These are phyloP conservation scores for Arxiozyma bovina DNA, from an alignment of 1,139 yeast species.

Conservation along the genomic window DNA sequence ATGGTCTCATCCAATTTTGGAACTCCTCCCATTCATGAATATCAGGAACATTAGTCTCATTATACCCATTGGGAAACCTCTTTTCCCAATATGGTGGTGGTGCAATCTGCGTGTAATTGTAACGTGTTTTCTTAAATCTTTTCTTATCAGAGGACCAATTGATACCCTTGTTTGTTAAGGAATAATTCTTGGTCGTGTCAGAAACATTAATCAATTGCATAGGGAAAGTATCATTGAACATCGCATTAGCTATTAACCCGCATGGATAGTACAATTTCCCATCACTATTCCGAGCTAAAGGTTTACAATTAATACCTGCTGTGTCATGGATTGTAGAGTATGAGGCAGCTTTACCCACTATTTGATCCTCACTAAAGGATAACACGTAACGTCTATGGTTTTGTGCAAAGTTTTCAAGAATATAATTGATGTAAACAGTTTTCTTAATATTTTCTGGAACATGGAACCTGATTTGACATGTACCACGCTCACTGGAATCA, in stretches of 20 bases:
- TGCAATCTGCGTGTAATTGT: conserved; percentile 49
- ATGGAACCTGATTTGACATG: conserved; percentile 72
- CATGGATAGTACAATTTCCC: conserved; percentile 62
- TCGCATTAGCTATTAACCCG: conserved; percentile 69
- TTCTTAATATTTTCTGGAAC: conserved; percentile 67
- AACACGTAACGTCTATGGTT: conserved; percentile 91
- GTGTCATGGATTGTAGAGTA: conserved; percentile 45
- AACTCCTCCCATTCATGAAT: conserved; percentile 47
- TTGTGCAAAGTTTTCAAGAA: conserved; percentile 75
- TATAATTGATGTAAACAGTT: conserved; percentile 73
- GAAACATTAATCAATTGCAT: conserved; percentile 25
- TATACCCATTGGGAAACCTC: conserved; percentile 62
- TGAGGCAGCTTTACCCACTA: conserved; percentile 47
- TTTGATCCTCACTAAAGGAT: conserved; percentile 83
- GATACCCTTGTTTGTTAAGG: conserved; percentile 47
- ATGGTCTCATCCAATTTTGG: conserved; percentile 83
- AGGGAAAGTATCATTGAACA: conserved; percentile 63
- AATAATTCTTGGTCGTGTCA: conserved; percentile 38
- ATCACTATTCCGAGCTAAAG: conserved; percentile 42
- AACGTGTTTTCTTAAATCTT: conserved; percentile 51
- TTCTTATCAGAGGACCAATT: conserved; percentile 60
- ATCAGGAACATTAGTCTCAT: conserved; percentile 53
- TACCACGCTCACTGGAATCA: conserved; percentile 44
- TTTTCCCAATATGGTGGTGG: conserved; percentile 76
- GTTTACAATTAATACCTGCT: conserved; percentile 65